Conservation (phyloP, 2,329 filamentous ascomycete genomes). For the Lasiodiplodia theobromae region DNA sequence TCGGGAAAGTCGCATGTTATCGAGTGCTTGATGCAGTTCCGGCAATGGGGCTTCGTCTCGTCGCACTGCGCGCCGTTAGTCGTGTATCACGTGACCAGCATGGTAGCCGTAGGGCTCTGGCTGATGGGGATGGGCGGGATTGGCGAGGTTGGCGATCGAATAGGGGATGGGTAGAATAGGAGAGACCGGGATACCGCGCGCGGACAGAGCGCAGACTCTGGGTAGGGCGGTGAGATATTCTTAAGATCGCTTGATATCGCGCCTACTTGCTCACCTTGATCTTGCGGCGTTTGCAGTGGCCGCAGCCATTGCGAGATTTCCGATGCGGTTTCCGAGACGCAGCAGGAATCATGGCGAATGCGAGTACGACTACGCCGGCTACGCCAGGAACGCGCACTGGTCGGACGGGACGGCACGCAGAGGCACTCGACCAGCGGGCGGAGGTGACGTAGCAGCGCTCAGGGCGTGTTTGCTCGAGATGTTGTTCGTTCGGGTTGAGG, state of each 20-base stretch:
- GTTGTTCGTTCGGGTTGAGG: background rate
- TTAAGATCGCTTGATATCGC: background rate
- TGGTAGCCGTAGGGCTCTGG: background rate
- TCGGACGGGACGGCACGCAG: too few species aligned
- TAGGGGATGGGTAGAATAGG: background rate
- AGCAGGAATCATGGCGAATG: conserved; percentile 21
- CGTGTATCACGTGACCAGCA: conserved; percentile 7
- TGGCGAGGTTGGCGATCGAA: background rate
- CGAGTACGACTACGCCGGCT: background rate
- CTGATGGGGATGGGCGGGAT: background rate
- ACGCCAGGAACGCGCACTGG: too few species aligned
- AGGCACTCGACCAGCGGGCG: too few species aligned
- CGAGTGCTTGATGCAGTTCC: conserved; percentile 43
- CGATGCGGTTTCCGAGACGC: conserved; percentile 26
- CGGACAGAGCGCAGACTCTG: conserved; percentile 9
- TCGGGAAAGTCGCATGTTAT: conserved; percentile 38
- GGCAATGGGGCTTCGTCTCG: conserved; percentile 41
- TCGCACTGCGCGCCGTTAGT: conserved; percentile 37
- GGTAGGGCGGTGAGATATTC: background rate
- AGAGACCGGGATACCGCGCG: background rate
- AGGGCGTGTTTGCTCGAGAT: background rate
- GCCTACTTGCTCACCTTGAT: conserved; percentile 18
- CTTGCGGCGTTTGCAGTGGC: conserved; percentile 28
- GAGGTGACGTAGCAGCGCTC: too few species aligned
- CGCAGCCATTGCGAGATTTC: conserved; percentile 27